phyloP scores from a whole-genome alignment of 2,329 filamentous ascomycete species.

The Monosporascus sp. region DNA sequence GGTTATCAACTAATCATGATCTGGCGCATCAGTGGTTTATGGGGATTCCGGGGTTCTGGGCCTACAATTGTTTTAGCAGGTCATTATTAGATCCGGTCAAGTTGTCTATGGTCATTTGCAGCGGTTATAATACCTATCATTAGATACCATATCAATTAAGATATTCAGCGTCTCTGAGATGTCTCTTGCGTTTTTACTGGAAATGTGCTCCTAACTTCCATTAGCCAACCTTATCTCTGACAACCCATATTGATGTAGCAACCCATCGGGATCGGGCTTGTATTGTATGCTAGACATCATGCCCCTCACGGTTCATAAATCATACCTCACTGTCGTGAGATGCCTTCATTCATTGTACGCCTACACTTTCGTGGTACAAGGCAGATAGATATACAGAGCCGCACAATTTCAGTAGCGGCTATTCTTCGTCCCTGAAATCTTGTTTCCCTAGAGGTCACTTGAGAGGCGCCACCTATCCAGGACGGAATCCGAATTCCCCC shows the following conservation, averaged over 20 bases:
- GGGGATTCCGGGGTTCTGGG: neutral
- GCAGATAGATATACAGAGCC: conserved; percentile 17
- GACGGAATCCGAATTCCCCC: neutral
- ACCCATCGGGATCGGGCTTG: too few relatives aligned
- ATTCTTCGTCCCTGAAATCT: neutral
- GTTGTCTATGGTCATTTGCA: conserved; percentile 3
- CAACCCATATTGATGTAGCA: neutral
- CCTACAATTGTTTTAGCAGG: conserved; percentile 5
- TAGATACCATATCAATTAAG: conserved; percentile 15
- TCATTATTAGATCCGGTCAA: conserved; percentile 4
- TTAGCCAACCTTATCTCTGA: neutral
- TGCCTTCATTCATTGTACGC: conserved; percentile 15
- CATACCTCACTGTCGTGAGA: conserved; percentile 9
- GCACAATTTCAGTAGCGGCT: neutral
- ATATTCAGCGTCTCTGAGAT: neutral
- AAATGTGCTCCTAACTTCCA: neutral
- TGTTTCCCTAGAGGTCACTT: neutral
- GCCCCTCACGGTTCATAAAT: neutral
- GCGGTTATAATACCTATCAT: conserved; percentile 2
- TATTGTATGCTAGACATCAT: too few relatives aligned
- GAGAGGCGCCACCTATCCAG: neutral
- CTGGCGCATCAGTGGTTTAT: conserved; percentile 11
- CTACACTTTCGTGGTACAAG: conserved; percentile 21
- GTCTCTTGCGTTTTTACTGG: neutral
- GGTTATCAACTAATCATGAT: conserved; percentile 8